phyloP scores from a whole-genome alignment of 306 rosid species.

The Nissolia schottii region DNA sequence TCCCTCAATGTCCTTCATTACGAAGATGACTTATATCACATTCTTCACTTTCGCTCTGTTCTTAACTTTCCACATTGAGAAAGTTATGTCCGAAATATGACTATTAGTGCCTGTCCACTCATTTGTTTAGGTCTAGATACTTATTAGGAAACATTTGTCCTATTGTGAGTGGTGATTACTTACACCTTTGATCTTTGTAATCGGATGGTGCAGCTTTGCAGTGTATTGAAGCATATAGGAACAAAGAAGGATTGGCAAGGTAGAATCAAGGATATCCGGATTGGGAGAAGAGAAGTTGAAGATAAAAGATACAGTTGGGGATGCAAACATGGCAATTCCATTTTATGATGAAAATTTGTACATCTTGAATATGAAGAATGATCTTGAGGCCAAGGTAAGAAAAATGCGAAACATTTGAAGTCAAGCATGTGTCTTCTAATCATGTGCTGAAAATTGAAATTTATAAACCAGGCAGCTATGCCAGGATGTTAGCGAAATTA shows the following conservation, averaged over 20 bases:
- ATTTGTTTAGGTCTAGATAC: neutral
- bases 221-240: conserved; percentile 52
- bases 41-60: neutral
- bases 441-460: conserved; percentile 7
- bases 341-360: conserved; percentile 84
- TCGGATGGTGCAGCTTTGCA: conserved; percentile 41
- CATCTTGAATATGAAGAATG: conserved; percentile 79
- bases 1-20: neutral
- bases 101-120: neutral
- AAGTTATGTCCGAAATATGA: neutral
- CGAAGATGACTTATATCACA: neutral
- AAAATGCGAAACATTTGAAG: conserved; percentile 15
- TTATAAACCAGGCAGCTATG: neutral
- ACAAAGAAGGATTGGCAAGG: conserved; percentile 95
- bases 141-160: neutral
- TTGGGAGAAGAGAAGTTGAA: conserved; percentile 70
- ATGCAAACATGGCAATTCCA: conserved; percentile 63
- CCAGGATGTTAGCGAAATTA: conserved; percentile 7
- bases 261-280: conserved; percentile 58
- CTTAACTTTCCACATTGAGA: neutral
- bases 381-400: conserved; percentile 74
- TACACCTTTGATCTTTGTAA: conserved; percentile 1
- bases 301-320: conserved; percentile 60
- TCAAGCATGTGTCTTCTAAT: neutral
- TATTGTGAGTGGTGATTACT: neutral